Evolutionary conservation across 169 alveolate genomes (phyloP), one percentile per base, ranked within the genome.

Genomic region (Cryptosporidium baileyi): DNA sequence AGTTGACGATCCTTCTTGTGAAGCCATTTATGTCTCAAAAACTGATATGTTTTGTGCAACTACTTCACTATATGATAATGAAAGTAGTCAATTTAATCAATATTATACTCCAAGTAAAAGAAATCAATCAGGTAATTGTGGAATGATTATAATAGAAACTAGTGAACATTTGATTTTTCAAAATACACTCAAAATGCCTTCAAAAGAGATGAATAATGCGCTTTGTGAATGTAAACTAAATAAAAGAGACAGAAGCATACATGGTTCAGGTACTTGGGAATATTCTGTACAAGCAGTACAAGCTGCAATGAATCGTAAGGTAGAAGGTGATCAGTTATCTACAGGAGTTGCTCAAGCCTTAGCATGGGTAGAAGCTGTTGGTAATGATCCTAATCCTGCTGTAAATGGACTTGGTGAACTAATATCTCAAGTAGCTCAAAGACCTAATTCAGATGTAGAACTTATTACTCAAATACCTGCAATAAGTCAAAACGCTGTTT

Each of bases 181-280:
- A 47, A 82, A 89, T 52, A 74, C 88, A 15, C 61, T 89, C 19
- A 80, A 43, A 24, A 63, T 89, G 54, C 92, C 92, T 0, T 82
- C 82, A n/a, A 67, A 52, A 43, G 80, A 47, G 40, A 89, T 81
- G 90, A 89, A 89, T 51, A 80, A 89, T 49, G 92, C 92, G 11
- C 43, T 89, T 1, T 89, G 92, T 60, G 91, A 89, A 17, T 89
- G 92, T 22, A 74, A 74, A 34, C 57, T 74, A 3, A 74, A 74
- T 24, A 74, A 74, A 26, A 74, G 85, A 36, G 85, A 74, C 17
- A 74, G 54, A 15, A 74, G 85, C 26, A 74, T 74, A 19, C 85
- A 74, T 57, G 85, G 85, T 1, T 74, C 85, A 11, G 85, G 85
- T 41, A 74, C 85, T 22, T 74, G 85, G 85, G 85, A 74, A 38